Evolutionary conservation across 208 protist species (phyloP).

Genomic region (Novymonas esmeraldas): DNA sequence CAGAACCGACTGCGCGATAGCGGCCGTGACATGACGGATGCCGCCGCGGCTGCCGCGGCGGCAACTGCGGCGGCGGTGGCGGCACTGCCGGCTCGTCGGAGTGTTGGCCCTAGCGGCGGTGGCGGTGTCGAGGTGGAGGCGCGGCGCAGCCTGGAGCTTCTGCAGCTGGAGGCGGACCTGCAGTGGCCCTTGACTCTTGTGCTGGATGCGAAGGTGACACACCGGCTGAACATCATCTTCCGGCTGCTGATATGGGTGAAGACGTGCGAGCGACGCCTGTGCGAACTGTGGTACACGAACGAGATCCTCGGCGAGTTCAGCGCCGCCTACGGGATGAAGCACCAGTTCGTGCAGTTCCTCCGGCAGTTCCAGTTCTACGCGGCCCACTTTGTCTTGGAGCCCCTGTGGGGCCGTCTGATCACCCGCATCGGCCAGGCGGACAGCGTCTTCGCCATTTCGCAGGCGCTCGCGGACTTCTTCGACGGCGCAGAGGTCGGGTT

Average conservation of each 20-base stretch:
- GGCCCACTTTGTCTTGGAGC: constrained; percentile 87
- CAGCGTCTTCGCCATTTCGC: constrained; percentile 70
- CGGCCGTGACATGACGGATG: constrained; percentile 6
- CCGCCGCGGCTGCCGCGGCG: neutral
- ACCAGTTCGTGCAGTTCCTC: constrained; percentile 87
- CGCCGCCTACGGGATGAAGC: constrained; percentile 78
- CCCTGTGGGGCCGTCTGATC: constrained; percentile 78
- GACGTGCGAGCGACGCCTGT: constrained; percentile 75
- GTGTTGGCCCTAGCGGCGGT: neutral
- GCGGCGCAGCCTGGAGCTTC: constrained; percentile 66
- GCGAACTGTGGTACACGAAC: constrained; percentile 58
- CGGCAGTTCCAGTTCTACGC: constrained; percentile 91
- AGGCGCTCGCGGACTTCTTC: constrained; percentile 81
- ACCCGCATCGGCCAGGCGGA: constrained; percentile 63
- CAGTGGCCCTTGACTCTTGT: constrained; percentile 88
- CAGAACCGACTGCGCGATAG: constrained; percentile 28
- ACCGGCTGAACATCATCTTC: constrained; percentile 81
- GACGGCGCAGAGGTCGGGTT: constrained; percentile 69
- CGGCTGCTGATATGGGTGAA: constrained; percentile 85
- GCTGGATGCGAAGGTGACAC: constrained; percentile 54
- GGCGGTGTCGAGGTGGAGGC: constrained; percentile 24
- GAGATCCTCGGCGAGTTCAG: constrained; percentile 50
- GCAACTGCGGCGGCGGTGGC: neutral
- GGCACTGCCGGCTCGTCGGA: constrained; percentile 7
- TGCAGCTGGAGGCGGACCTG: constrained; percentile 84